phyloP scores from a whole-genome alignment of 176 grass and related monocot species.

The Oryza longistaminata region DNA sequence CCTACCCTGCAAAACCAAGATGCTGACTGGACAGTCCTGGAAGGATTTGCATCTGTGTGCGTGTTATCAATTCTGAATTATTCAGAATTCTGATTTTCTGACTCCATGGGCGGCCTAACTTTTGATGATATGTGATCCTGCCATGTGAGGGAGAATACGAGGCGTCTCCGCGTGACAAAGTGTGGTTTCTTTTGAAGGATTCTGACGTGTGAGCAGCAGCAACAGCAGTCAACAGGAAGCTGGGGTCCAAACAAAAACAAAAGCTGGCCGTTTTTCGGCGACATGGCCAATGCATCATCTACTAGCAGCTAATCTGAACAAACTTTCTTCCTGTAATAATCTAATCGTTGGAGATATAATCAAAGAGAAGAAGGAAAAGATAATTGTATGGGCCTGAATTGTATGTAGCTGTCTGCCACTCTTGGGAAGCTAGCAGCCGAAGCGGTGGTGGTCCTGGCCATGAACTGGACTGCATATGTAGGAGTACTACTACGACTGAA shows the following conservation, averaged over 20 bases:
- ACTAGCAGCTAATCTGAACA: neutral
- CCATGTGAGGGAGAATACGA: neutral
- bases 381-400: neutral
- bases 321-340: neutral
- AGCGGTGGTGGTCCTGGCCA: neutral
- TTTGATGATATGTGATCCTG: neutral
- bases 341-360: neutral
- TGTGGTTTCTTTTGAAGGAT: neutral
- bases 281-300: neutral
- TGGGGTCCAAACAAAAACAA: neutral
- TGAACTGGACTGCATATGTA: neutral
- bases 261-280: neutral
- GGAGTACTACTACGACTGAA: neutral
- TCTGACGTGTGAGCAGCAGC: neutral
- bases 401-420: slow-evolving; percentile 13
- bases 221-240: neutral
- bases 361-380: neutral
- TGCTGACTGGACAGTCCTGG: neutral
- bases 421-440: neutral
- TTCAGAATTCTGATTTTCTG: neutral
- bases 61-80: neutral
- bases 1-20: neutral
- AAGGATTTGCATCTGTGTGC: neutral
- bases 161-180: neutral
- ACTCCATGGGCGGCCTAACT: neutral